phyloP scores from a whole-genome alignment of 176 grass and related monocot genomes.

The Musa beccarii region DNA sequence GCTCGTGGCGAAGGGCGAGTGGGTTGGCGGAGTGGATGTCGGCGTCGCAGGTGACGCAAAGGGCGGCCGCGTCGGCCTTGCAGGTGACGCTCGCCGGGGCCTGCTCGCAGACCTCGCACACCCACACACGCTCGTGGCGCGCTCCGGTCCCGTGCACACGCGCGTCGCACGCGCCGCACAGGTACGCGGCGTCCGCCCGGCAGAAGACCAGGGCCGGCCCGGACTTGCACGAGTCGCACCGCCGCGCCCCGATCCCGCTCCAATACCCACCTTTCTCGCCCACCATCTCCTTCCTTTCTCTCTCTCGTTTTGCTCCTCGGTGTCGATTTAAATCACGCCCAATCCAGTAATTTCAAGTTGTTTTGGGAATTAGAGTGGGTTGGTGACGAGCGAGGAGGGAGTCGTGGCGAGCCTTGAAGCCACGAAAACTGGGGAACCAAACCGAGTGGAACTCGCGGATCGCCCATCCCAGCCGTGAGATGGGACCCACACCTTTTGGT shows the following conservation, averaged over 20 bases:
- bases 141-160: constrained; percentile 34
- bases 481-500: too few relatives aligned
- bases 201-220: constrained; percentile 32
- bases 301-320: not conserved
- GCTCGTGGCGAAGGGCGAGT: constrained; percentile 69
- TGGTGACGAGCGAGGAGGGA: not conserved
- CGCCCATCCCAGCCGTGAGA: too few relatives aligned
- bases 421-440: not conserved
- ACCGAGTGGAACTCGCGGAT: too few relatives aligned
- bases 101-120: constrained; percentile 92
- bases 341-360: not conserved
- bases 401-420: not conserved
- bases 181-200: constrained; percentile 36
- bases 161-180: constrained; percentile 47
- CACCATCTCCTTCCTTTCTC: constrained; percentile 10
- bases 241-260: constrained; percentile 2
- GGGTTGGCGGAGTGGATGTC: constrained; percentile 58
- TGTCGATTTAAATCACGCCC: not conserved
- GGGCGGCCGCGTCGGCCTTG: constrained; percentile 82
- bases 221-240: constrained; percentile 41
- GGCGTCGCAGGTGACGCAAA: constrained; percentile 24
- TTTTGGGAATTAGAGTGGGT: not conserved
- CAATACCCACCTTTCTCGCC: constrained; percentile 26
- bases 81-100: constrained; percentile 64
- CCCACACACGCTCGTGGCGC: constrained; percentile 49